Evolutionary conservation across 108 stramenopile genomes (phyloP).

Genomic region (Fragilariopsis cylindrus): DNA sequence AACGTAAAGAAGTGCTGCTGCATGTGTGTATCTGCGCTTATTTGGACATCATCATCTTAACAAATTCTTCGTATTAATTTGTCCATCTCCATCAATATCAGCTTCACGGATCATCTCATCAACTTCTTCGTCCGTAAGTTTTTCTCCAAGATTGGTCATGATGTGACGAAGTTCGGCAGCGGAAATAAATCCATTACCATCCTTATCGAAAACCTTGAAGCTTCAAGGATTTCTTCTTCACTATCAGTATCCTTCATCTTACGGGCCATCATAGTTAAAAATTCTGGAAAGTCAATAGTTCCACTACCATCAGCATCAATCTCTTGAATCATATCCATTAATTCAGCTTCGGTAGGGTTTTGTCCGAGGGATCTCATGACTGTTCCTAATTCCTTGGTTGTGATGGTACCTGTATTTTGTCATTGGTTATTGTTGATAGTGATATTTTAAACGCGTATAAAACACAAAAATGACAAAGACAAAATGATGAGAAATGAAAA

Average conservation of each 20-base stretch:
- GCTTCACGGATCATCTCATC: constrained; percentile 99
- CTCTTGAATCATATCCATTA: constrained; percentile 99
- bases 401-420: constrained; percentile 92
- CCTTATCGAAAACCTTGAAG: constrained; percentile 99
- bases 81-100: constrained; percentile 99
- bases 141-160: constrained; percentile 99
- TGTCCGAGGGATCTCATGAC: constrained; percentile 99
- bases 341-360: constrained; percentile 99
- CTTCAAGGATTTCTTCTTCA: constrained; percentile 99
- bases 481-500: not conserved
- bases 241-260: constrained; percentile 99
- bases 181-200: constrained; percentile 99
- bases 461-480: not conserved
- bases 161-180: constrained; percentile 99
- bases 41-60: constrained; percentile 99
- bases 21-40: constrained; percentile 43
- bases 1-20: no score
- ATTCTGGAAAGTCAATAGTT: constrained; percentile 99
- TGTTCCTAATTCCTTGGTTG: constrained; percentile 99
- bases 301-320: constrained; percentile 99
- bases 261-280: constrained; percentile 99
- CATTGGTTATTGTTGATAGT: not conserved
- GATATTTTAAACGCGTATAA: not conserved
- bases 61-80: constrained; percentile 99
- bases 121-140: constrained; percentile 99